Evolutionary conservation across 306 rosid species (phyloP).

Genomic region (Astragalus membranaceus): DNA sequence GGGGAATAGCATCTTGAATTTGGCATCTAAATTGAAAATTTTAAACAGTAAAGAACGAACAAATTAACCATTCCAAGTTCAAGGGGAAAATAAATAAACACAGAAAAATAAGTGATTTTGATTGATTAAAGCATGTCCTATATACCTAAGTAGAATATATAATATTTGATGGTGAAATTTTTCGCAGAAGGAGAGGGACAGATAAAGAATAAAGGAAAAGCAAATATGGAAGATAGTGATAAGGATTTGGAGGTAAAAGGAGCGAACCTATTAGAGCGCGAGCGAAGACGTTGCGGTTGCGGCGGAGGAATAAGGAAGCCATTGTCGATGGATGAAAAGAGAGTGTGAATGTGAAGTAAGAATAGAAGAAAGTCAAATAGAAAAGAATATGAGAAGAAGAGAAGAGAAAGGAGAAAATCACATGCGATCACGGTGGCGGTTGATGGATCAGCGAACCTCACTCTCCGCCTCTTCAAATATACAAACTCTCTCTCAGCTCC

Average conservation of each 20-base stretch:
- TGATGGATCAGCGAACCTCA: constrained; percentile 23
- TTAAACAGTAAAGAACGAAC: background rate
- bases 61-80: too few relatives aligned
- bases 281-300: constrained; percentile 21
- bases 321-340: constrained; percentile 18
- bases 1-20: background rate
- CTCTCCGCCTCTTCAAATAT: too few relatives aligned
- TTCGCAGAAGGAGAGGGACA: too few relatives aligned
- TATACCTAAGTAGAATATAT: background rate
- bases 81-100: too few relatives aligned
- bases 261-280: constrained; percentile 38
- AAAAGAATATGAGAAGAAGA: background rate
- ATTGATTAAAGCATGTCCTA: background rate
- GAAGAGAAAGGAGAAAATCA: background rate
- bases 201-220: background rate
- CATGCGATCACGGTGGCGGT: background rate
- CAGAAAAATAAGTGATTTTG: too few relatives aligned
- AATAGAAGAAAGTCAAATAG: background rate
- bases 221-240: background rate
- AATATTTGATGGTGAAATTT: background rate
- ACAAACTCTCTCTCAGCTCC: too few relatives aligned
- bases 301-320: constrained; percentile 48
- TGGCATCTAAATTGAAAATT: background rate
- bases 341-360: background rate
- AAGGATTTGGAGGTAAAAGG: background rate